These are phyloP conservation scores for Tardiomyces depauwii DNA, from an alignment of 1,139 yeast genomes.

Conservation along the genomic window DNA sequence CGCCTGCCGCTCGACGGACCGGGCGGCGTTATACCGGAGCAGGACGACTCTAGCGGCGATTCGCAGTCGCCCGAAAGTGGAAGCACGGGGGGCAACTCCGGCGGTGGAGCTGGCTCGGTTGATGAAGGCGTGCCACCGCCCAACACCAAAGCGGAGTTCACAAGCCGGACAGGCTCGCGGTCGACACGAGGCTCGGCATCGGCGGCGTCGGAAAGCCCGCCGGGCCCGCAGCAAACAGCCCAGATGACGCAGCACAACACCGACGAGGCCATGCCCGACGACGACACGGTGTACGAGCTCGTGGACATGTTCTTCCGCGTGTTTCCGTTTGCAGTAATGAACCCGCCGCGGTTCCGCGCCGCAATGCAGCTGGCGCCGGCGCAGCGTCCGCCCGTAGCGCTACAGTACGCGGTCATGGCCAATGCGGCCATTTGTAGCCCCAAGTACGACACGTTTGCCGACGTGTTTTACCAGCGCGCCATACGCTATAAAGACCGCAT, in stretches of 20 bases:
- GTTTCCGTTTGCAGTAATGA: slow-evolving; percentile 13
- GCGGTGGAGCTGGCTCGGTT: background rate
- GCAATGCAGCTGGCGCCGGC: slow-evolving; percentile 5
- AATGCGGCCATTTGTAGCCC: slow-evolving; percentile 15
- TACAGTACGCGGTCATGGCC: slow-evolving; percentile 21
- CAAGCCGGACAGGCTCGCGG: background rate
- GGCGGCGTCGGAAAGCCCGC: background rate
- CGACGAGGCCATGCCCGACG: slow-evolving; percentile 20
- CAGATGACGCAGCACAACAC: slow-evolving; percentile 7
- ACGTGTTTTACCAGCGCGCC: slow-evolving; percentile 16
- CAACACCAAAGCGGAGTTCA: background rate
- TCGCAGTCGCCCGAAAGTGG: background rate
- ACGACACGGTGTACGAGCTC: slow-evolving; percentile 14
- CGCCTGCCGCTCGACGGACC: background rate
- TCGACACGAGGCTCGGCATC: background rate
- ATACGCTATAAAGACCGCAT: slow-evolving; percentile 12
- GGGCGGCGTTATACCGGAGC: background rate
- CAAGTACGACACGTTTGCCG: slow-evolving; percentile 9
- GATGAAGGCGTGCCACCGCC: background rate
- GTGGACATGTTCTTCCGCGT: slow-evolving; percentile 13
- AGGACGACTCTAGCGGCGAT: background rate
- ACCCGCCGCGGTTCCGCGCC: slow-evolving; percentile 11
- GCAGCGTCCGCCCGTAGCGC: slow-evolving; percentile 16
- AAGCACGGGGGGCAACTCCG: background rate
- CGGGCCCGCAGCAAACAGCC: slow-evolving; percentile 1